Evolutionary conservation across 352 stramenopile genomes (phyloP).

Genomic region (Pythium aquatile): DNA sequence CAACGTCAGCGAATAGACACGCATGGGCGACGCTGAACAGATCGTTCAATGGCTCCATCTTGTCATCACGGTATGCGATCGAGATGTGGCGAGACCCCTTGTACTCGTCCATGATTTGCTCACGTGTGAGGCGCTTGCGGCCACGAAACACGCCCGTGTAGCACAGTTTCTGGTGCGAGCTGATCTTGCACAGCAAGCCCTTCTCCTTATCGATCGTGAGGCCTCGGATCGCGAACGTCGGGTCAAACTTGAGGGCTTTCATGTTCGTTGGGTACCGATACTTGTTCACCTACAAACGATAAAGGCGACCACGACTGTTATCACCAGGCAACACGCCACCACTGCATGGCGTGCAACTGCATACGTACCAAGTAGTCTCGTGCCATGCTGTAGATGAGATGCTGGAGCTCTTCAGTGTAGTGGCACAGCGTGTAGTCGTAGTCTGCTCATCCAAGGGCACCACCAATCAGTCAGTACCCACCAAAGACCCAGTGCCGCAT

Average conservation of each 20-base stretch:
- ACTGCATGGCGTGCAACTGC: not conserved
- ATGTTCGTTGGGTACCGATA: slow-evolving; percentile 87
- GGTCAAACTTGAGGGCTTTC: slow-evolving; percentile 75
- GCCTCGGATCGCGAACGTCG: slow-evolving; percentile 90
- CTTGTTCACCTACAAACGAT: slow-evolving; percentile 44
- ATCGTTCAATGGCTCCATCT: slow-evolving; percentile 93
- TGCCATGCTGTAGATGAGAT: slow-evolving; percentile 93
- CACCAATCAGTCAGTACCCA: not conserved
- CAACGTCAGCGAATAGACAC: slow-evolving; percentile 92
- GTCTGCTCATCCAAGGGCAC: slow-evolving; percentile 46
- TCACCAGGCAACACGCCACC: no score
- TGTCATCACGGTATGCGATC: slow-evolving; percentile 72
- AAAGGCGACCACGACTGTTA: not conserved
- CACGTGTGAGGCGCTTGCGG: slow-evolving; percentile 73
- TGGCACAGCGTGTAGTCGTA: slow-evolving; percentile 95
- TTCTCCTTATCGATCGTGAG: slow-evolving; percentile 93
- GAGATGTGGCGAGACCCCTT: slow-evolving; percentile 85
- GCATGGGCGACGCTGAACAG: slow-evolving; percentile 93
- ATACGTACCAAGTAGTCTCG: slow-evolving; percentile 74
- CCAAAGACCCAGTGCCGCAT: not conserved
- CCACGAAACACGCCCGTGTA: slow-evolving; percentile 82
- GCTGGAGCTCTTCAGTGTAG: slow-evolving; percentile 90
- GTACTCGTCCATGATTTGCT: slow-evolving; percentile 88
- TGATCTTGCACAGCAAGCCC: slow-evolving; percentile 93
- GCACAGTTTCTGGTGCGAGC: slow-evolving; percentile 91